Percentiles rank a stretch among this genome's conserved stretches.
Evolutionary conservation across 192 early-diverging fungal species (phyloP).

Genomic region (Backusella mclennaniae): DNA sequence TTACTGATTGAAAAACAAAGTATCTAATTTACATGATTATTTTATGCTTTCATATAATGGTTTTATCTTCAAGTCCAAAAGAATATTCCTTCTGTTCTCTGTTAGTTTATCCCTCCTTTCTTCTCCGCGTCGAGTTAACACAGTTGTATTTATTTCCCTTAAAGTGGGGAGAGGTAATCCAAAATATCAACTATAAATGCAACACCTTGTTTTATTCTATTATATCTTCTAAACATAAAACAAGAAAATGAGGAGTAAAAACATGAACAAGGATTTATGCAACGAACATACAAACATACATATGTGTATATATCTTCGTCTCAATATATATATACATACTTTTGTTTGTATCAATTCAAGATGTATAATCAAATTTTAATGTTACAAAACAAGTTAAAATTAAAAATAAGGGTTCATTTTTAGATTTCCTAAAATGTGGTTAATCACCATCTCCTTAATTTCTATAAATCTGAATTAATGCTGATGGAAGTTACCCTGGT

Average conservation of each 20-base stretch:
- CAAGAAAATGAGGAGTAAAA: not conserved
- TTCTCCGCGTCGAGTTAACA: not conserved
- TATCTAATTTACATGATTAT: not conserved
- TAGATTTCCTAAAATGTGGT: not conserved
- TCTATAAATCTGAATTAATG: not conserved
- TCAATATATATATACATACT: not conserved
- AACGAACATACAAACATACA: not conserved
- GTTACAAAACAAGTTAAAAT: not conserved
- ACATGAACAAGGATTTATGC: too few relatives aligned
- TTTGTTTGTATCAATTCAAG: not conserved
- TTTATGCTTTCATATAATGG: not conserved
- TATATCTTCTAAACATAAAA: not conserved
- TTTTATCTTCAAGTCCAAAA: not conserved
- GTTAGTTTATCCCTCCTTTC: not conserved
- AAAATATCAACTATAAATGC: not conserved
- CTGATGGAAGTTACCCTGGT: not conserved
- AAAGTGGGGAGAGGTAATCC: not conserved
- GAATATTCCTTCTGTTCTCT: not conserved
- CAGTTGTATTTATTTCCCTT: not conserved
- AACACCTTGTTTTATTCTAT: not conserved
- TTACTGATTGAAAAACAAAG: not conserved
- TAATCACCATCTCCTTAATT: not conserved
- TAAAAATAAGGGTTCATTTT: not conserved
- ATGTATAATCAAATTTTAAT: not conserved
- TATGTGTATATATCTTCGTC: too few relatives aligned